Conservation (phyloP, 371 early-diverging fungal genomes). For the Lichtheimia ramosa region DNA sequence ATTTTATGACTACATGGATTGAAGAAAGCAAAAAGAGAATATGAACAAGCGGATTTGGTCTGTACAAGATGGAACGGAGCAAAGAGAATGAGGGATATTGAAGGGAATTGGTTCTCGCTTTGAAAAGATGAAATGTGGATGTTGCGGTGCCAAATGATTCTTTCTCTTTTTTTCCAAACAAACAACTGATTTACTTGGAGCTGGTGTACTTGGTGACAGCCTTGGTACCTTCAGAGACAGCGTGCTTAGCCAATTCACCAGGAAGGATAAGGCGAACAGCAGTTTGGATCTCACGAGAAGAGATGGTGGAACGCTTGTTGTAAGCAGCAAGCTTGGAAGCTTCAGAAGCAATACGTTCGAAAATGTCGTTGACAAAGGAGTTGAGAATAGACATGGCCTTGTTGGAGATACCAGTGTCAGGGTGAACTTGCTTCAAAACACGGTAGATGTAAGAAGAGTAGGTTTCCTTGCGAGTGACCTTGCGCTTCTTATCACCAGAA, state of each 20-base stretch:
- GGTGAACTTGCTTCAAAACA: slow-evolving; percentile 92
- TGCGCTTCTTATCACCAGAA: slow-evolving; percentile 51
- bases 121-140: not conserved
- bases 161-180: slow-evolving; percentile 1
- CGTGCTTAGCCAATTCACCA: slow-evolving; percentile 96
- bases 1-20: slow-evolving; percentile 4
- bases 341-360: slow-evolving; percentile 87
- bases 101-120: slow-evolving; percentile 2
- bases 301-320: slow-evolving; percentile 94
- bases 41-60: slow-evolving; percentile 5
- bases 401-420: slow-evolving; percentile 97
- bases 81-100: not conserved
- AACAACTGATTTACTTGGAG: slow-evolving; percentile 57
- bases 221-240: slow-evolving; percentile 97
- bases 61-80: slow-evolving; percentile 3
- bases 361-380: slow-evolving; percentile 98
- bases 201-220: slow-evolving; percentile 96
- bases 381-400: slow-evolving; percentile 98
- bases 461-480: slow-evolving; percentile 74
- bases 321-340: slow-evolving; percentile 89
- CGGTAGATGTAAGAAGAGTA: slow-evolving; percentile 93
- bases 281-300: slow-evolving; percentile 95
- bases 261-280: slow-evolving; percentile 92
- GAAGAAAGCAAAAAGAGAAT: slow-evolving; percentile 1
- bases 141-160: slow-evolving; percentile 1